phyloP scores from a whole-genome alignment of 2,329 filamentous ascomycete genomes.

The Penicillium sp. region DNA sequence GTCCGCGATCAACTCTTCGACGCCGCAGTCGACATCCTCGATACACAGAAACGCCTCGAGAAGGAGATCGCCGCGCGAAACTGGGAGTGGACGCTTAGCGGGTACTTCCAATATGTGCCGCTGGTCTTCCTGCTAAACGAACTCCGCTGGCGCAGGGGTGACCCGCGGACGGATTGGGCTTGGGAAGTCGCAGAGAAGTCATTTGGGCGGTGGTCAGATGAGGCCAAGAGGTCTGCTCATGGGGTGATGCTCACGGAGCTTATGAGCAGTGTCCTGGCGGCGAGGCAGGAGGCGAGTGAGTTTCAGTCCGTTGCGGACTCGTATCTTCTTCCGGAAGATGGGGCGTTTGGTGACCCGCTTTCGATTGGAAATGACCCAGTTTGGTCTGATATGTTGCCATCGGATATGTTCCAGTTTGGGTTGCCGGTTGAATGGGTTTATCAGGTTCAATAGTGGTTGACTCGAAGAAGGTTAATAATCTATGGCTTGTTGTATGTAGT shows the following conservation, averaged over 20 bases:
- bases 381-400: background rate
- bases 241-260: constrained; percentile 10
- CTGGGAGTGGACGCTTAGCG: constrained; percentile 27
- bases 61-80: constrained; percentile 19
- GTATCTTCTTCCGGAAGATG: background rate
- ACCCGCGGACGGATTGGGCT: background rate
- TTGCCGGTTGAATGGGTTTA: constrained; percentile 3
- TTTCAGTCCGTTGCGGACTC: background rate
- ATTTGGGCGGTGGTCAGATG: constrained; percentile 10
- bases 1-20: constrained; percentile 68
- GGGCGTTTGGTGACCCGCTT: background rate
- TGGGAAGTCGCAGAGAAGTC: constrained; percentile 13
- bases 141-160: background rate
- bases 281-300: constrained; percentile 3
- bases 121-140: constrained; percentile 23
- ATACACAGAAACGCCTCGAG: constrained; percentile 39
- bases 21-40: constrained; percentile 70
- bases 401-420: constrained; percentile 4
- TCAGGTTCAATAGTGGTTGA: background rate
- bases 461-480: background rate
- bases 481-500: background rate
- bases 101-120: constrained; percentile 25
- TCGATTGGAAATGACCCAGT: background rate
- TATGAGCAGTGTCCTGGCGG: constrained; percentile 1
- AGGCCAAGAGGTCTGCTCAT: constrained; percentile 4